Conservation (phyloP, 345 rosid genomes). For the Toxicodendron radicans region DNA sequence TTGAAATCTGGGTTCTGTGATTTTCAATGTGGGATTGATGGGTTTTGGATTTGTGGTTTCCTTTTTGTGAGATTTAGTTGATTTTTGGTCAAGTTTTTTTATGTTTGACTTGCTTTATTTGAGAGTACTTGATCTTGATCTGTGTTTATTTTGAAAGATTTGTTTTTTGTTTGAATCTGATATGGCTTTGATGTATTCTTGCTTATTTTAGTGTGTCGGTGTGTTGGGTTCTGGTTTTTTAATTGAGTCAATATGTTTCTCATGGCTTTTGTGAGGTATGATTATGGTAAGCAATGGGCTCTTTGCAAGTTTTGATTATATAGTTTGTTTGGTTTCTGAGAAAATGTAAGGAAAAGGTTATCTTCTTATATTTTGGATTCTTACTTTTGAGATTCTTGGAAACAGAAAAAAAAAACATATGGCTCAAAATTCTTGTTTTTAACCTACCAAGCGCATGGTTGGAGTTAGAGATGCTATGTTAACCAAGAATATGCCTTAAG, state of each 20-base stretch:
- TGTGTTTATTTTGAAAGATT: not conserved
- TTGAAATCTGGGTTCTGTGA: conserved; percentile 5
- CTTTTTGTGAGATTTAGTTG: not conserved
- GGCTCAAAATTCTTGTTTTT: not conserved
- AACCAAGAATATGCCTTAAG: conserved; percentile 10
- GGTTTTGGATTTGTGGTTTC: not conserved
- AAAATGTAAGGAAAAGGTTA: conserved; percentile 3
- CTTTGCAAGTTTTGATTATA: not conserved
- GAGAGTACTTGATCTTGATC: conserved; percentile 27
- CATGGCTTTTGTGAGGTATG: conserved; percentile 1
- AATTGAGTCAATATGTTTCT: not conserved
- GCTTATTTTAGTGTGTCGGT: not conserved
- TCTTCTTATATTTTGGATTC: not conserved
- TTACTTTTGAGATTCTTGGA: not conserved
- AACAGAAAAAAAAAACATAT: not conserved
- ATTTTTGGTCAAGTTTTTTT: not conserved
- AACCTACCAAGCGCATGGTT: conserved; percentile 4
- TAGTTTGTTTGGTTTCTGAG: conserved; percentile 1
- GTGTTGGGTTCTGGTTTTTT: not conserved
- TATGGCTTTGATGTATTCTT: not conserved
- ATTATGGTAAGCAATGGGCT: not conserved
- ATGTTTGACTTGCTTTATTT: not conserved
- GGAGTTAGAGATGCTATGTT: not conserved
- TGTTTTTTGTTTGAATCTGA: conserved; percentile 7
- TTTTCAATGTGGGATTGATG: conserved; percentile 2